Conservation (phyloP, 1,284 basidiomycete species). For the Ganoderma lingzhi region DNA sequence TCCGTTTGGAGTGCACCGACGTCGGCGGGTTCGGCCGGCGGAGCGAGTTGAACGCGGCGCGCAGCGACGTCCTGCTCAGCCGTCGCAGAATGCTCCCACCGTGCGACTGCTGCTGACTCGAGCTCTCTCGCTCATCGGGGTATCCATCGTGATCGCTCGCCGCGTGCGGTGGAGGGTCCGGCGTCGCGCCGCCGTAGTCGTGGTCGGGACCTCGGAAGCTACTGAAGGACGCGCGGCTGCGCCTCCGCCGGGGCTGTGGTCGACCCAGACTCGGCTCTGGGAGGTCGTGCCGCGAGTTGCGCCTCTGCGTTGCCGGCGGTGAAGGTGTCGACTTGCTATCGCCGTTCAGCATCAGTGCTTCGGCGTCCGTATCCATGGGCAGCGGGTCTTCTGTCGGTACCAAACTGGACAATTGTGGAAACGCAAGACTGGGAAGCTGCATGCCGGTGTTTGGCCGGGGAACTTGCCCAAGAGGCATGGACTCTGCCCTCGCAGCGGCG, state of each 20-base stretch:
- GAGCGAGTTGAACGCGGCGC: slow-evolving; percentile 51
- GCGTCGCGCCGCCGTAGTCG: slow-evolving; percentile 39
- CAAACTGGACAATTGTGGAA: slow-evolving; percentile 37
- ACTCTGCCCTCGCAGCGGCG: slow-evolving; percentile 27
- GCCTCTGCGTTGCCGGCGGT: slow-evolving; percentile 10
- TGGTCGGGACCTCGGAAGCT: slow-evolving; percentile 27
- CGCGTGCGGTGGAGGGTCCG: slow-evolving; percentile 38
- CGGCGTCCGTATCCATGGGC: slow-evolving; percentile 65
- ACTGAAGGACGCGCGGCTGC: slow-evolving; percentile 18
- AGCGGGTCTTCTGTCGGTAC: slow-evolving; percentile 56
- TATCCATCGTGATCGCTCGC: slow-evolving; percentile 28
- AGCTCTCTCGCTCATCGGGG: slow-evolving; percentile 9
- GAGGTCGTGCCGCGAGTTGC: slow-evolving; percentile 10
- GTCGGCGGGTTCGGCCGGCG: slow-evolving; percentile 32
- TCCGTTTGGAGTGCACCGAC: slow-evolving; percentile 40
- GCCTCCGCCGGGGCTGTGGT: slow-evolving; percentile 28
- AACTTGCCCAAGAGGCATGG: slow-evolving; percentile 35
- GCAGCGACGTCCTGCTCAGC: slow-evolving; percentile 60
- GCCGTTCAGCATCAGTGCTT: slow-evolving; percentile 48
- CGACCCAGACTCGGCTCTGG: slow-evolving; percentile 26
- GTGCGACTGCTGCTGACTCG: slow-evolving; percentile 10
- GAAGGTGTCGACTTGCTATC: slow-evolving; percentile 16
- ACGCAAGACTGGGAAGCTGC: slow-evolving; percentile 28
- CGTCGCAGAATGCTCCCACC: slow-evolving; percentile 36
- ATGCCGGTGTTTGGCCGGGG: slow-evolving; percentile 37